These are phyloP conservation scores for Mortierella sp. DNA, from an alignment of 371 early-diverging fungal genomes.

Conservation along the genomic window DNA sequence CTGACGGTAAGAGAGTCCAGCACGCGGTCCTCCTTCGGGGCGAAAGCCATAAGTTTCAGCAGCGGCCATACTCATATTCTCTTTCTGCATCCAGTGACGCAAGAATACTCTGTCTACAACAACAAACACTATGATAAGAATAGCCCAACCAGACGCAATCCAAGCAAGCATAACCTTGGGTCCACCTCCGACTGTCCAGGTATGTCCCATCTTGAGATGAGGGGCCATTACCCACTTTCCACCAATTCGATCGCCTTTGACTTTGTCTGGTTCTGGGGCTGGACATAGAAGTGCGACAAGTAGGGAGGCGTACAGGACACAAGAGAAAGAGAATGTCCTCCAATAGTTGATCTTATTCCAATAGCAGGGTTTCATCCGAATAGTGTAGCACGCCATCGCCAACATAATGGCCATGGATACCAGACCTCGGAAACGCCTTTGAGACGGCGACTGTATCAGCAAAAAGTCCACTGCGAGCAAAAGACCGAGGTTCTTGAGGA, in stretches of 20 bases:
- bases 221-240: conserved; percentile 50
- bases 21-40: neutral
- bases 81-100: conserved; percentile 30
- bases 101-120: conserved; percentile 33
- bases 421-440: conserved; percentile 66
- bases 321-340: conserved; percentile 70
- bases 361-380: conserved; percentile 70
- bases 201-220: conserved; percentile 30
- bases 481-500: conserved; percentile 74
- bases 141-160: conserved; percentile 67
- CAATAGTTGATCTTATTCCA: conserved; percentile 74
- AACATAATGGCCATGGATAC: conserved; percentile 67
- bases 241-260: conserved; percentile 11
- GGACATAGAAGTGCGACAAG: conserved; percentile 66
- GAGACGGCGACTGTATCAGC: conserved; percentile 68
- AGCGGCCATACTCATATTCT: neutral
- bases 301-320: conserved; percentile 68
- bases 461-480: conserved; percentile 67
- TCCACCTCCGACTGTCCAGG: conserved; percentile 50
- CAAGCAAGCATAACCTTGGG: conserved; percentile 65
- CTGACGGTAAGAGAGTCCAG: neutral
- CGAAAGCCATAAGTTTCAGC: neutral
- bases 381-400: conserved; percentile 74
- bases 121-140: conserved; percentile 64
- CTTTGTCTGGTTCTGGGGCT: conserved; percentile 61